Evolutionary conservation across 805 yeast genomes (phyloP), one percentile per base, ranked within the genome.

Genomic region (Kodamaea nitidulidarum): DNA sequence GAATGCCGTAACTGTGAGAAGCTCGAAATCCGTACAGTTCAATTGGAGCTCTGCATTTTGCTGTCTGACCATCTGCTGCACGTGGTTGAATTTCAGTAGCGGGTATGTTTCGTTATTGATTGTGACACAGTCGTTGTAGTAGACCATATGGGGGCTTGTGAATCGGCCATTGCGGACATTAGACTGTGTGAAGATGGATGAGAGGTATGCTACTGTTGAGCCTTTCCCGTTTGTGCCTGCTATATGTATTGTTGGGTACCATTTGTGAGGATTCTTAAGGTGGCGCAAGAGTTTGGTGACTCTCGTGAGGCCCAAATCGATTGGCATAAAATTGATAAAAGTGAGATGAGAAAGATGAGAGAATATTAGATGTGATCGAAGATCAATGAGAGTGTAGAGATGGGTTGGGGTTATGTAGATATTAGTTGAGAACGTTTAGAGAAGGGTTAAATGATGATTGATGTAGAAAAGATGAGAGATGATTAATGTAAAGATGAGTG

Each of bases 221-320:
- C 98, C 98, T 55, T 91, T 91, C 0, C 98, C 98, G 55, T 91
- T 91, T 7, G 98, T 91, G 0, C 98, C 98, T 0, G 96, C 96
- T 3, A 93, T 74, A 55, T 93, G 98, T n/a, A 93, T 66, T 0
- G 88, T 80, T 44, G 76, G 75, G 52, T 78, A 78, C 4, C 63
- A 49, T 8, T 58, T 50, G 28, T 87, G 93, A 0, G 96, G 97
- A 49, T 79, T 75, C 0, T 87, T 88, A 15, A 88, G 63, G 26
- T 53, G 52, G 17, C 47, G 46, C 7, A 69, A 58, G 16, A 69
- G 56, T 32, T 48, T 52, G 3, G 52, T 37, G 7, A 69, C 56
- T 35, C 74, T 49, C 3, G 60, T 43, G 14, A 69, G 53, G 7
- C 70, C 70, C 31, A 69, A 49, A 41, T 66, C 70, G 32, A 69